phyloP scores from a whole-genome alignment of 805 yeast species.

The Allodekkera sacchari region DNA sequence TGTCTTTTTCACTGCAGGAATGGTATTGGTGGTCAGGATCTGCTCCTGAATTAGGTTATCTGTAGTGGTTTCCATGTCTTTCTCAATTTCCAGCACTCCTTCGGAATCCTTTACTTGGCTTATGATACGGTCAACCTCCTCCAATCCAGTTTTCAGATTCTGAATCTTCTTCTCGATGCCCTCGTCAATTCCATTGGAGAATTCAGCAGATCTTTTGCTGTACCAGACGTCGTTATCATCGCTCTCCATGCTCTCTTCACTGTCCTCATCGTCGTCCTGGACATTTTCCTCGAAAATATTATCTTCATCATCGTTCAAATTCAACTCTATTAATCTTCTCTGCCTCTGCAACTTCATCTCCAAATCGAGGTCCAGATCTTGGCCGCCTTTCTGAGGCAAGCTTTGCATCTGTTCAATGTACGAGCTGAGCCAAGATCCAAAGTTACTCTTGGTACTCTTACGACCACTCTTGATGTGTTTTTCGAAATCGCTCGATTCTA shows the following conservation, averaged over 20 bases:
- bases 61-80: too few species aligned
- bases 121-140: conserved; percentile 22
- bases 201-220: neutral
- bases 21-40: too few species aligned
- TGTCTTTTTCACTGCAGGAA: too few species aligned
- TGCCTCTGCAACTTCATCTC: conserved; percentile 26
- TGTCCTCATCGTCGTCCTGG: conserved; percentile 11
- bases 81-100: neutral
- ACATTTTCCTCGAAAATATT: conserved; percentile 2
- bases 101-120: conserved; percentile 12
- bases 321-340: conserved; percentile 20
- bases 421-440: conserved; percentile 18
- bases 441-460: conserved; percentile 11
- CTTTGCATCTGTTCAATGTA: conserved; percentile 18
- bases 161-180: neutral
- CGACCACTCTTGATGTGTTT: neutral
- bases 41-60: too few species aligned
- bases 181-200: too few species aligned
- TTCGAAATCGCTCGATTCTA: too few species aligned
- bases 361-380: conserved; percentile 17
- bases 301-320: conserved; percentile 4
- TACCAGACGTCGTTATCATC: neutral
- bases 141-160: conserved; percentile 18
- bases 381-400: conserved; percentile 17
- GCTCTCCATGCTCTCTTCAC: neutral